Percentiles rank a stretch among this genome's conserved stretches.
Evolutionary conservation across 805 yeast genomes (phyloP).

Genomic region (Candida palmyrensis): DNA sequence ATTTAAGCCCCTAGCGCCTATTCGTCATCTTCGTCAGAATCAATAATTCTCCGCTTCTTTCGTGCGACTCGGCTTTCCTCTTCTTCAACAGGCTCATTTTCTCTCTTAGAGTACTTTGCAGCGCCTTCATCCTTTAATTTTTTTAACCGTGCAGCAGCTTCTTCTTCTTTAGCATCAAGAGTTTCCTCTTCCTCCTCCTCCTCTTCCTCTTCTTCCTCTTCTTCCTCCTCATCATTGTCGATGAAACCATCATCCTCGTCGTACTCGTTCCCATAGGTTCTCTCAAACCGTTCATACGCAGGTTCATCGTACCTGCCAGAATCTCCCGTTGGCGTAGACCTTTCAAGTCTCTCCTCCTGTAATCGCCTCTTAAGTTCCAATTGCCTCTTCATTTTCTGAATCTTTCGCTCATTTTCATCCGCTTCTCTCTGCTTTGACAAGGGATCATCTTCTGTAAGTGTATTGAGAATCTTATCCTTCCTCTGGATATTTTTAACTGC

Average conservation of each 20-base stretch:
- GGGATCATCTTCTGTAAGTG: slow-evolving; percentile 61
- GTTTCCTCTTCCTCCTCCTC: slow-evolving; percentile 29
- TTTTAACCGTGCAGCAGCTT: slow-evolving; percentile 54
- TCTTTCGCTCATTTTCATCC: slow-evolving; percentile 56
- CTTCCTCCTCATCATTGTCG: slow-evolving; percentile 41
- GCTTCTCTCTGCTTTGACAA: slow-evolving; percentile 60
- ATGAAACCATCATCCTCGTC: slow-evolving; percentile 32
- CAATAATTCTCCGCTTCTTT: slow-evolving; percentile 45
- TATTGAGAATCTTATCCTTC: slow-evolving; percentile 45
- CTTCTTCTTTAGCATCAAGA: slow-evolving; percentile 28
- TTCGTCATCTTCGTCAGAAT: slow-evolving; percentile 41
- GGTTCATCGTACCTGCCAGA: slow-evolving; percentile 17
- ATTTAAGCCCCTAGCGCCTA: not conserved
- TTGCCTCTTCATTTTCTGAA: slow-evolving; percentile 60
- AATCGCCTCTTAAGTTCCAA: slow-evolving; percentile 54
- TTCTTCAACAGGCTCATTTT: slow-evolving; percentile 15
- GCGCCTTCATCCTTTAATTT: slow-evolving; percentile 54
- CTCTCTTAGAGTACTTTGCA: slow-evolving; percentile 32
- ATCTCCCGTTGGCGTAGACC: slow-evolving; percentile 29
- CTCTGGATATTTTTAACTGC: slow-evolving; percentile 52
- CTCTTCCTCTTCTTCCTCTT: slow-evolving; percentile 36
- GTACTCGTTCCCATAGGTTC: slow-evolving; percentile 29
- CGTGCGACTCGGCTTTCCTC: slow-evolving; percentile 25
- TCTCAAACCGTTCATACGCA: slow-evolving; percentile 34
- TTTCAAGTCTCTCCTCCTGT: slow-evolving; percentile 55